Percentiles rank a stretch among this genome's conserved stretches.
Conservation (phyloP, 2,329 filamentous ascomycete genomes). For the Huntiella savannae region DNA sequence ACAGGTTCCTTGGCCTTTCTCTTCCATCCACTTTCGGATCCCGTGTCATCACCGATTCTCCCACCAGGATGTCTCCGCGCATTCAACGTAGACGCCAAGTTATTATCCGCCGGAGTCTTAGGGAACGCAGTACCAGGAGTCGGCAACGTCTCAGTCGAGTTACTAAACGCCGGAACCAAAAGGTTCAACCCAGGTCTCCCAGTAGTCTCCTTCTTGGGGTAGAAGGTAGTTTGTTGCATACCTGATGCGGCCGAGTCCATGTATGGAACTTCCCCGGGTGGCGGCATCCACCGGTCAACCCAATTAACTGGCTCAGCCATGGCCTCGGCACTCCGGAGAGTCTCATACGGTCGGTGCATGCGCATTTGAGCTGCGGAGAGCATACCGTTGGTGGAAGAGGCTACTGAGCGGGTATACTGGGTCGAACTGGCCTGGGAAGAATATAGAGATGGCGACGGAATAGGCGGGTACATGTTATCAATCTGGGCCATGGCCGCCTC, state of each 20-base stretch:
- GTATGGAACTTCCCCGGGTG: conserved; percentile 1
- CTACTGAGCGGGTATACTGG: neutral
- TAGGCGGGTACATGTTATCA: conserved; percentile 6
- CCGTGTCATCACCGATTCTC: neutral
- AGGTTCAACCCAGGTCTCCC: conserved; percentile 8
- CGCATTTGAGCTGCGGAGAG: neutral
- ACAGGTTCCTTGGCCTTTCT: neutral
- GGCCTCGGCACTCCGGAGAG: conserved; percentile 7
- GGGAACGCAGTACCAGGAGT: conserved; percentile 9
- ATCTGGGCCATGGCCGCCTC: conserved; percentile 4
- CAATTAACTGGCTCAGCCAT: conserved; percentile 8
- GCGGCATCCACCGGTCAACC: conserved; percentile 11
- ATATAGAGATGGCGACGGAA: conserved; percentile 9
- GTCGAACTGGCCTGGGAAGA: conserved; percentile 6
- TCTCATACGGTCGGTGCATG: conserved; percentile 5
- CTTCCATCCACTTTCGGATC: neutral
- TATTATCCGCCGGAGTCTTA: conserved; percentile 8
- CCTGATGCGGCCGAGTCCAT: neutral
- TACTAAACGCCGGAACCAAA: conserved; percentile 9
- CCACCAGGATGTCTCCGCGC: neutral
- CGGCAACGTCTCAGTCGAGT: conserved; percentile 8
- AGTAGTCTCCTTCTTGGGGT: neutral
- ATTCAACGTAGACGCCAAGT: neutral
- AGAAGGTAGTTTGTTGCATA: neutral
- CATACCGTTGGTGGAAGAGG: neutral